phyloP scores from a whole-genome alignment of 2,329 filamentous ascomycete species.

The Reticulascus tulasneorum region DNA sequence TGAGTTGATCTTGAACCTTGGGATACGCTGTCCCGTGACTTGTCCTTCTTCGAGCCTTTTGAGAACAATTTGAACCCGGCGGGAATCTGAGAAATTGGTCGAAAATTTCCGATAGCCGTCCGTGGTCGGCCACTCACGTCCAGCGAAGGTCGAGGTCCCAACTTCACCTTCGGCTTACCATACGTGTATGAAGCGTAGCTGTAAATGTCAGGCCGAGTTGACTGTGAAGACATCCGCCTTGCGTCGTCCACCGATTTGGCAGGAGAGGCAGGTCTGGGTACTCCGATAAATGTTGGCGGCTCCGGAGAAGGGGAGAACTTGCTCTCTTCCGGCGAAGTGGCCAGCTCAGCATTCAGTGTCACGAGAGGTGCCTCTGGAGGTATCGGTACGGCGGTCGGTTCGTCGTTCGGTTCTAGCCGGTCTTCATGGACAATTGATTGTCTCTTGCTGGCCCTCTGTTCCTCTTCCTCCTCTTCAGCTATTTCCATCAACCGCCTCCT shows the following conservation, averaged over 20 bases:
- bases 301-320: constrained; percentile 47
- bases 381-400: constrained; percentile 21
- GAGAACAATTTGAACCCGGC: constrained; percentile 70
- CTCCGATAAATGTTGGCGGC: constrained; percentile 49
- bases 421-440: constrained; percentile 50
- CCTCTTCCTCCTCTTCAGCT: constrained; percentile 86
- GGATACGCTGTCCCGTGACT: constrained; percentile 31
- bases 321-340: constrained; percentile 44
- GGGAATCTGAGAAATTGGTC: constrained; percentile 76
- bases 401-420: constrained; percentile 18
- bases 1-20: no score
- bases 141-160: constrained; percentile 77
- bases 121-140: constrained; percentile 60
- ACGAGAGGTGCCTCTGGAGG: constrained; percentile 35
- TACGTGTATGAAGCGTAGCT: constrained; percentile 45
- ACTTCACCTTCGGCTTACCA: constrained; percentile 77
- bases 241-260: constrained; percentile 39
- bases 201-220: constrained; percentile 47
- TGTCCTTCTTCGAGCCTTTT: constrained; percentile 52
- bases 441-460: constrained; percentile 54
- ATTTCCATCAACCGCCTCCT: constrained; percentile 83
- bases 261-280: constrained; percentile 40
- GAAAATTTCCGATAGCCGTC: constrained; percentile 46
- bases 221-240: constrained; percentile 48
- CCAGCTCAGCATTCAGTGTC: constrained; percentile 48